These are phyloP conservation scores for Mycena vitilis DNA, from an alignment of 768 basidiomycete genomes.

Conservation along the genomic window DNA sequence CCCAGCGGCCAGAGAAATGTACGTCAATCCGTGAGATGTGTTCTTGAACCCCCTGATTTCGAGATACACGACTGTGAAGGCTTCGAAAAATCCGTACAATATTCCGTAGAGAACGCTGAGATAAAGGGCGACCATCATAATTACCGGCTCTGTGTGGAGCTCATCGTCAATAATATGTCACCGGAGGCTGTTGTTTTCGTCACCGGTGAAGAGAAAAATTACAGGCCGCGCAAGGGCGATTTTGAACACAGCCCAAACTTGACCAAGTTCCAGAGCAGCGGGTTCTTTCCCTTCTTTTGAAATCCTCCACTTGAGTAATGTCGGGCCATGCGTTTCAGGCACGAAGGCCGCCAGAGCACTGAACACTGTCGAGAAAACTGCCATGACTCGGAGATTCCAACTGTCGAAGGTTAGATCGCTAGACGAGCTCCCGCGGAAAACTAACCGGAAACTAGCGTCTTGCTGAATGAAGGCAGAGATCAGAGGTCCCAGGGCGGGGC, in stretches of 20 bases:
- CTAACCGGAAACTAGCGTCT: constrained; percentile 27
- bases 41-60: constrained; percentile 26
- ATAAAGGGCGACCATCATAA: constrained; percentile 26
- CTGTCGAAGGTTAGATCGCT: constrained; percentile 1
- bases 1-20: constrained; percentile 32
- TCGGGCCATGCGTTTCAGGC: constrained; percentile 33
- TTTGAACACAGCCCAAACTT: constrained; percentile 23
- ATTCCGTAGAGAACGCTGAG: constrained; percentile 34
- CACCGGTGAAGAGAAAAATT: constrained; percentile 32
- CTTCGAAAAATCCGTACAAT: constrained; percentile 36
- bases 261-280: background rate
- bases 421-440: background rate
- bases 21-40: constrained; percentile 32
- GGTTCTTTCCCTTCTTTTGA: constrained; percentile 12
- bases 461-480: constrained; percentile 28
- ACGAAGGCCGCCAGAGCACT: constrained; percentile 23
- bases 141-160: background rate
- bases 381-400: constrained; percentile 33
- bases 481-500: constrained; percentile 26
- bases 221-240: constrained; percentile 23
- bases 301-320: constrained; percentile 27
- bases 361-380: constrained; percentile 25
- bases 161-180: background rate
- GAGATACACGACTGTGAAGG: constrained; percentile 27
- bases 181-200: background rate